Conservation (phyloP, 116 monocot species). For the Thalassia testudinum region DNA sequence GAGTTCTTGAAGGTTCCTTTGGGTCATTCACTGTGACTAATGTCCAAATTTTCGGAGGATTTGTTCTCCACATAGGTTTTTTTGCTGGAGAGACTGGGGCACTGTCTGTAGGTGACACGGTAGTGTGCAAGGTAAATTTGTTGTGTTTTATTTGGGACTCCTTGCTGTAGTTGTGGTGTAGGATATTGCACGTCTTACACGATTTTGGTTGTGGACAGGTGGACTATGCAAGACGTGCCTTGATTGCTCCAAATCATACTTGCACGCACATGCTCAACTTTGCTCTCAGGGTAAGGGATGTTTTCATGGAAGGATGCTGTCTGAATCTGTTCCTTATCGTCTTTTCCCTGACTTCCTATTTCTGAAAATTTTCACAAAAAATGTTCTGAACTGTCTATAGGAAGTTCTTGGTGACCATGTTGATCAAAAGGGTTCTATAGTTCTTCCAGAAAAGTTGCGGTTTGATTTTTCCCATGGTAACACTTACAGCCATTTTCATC, state of each 20-base stretch:
- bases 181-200: no score
- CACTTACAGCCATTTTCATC: neutral
- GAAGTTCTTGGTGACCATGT: constrained; percentile 96
- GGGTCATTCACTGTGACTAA: constrained; percentile 69
- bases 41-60: constrained; percentile 90
- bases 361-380: neutral
- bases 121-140: constrained; percentile 65
- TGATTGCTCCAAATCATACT: constrained; percentile 97
- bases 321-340: neutral
- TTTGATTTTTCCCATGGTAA: constrained; percentile 99
- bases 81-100: constrained; percentile 16
- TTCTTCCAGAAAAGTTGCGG: constrained; percentile 91
- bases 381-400: constrained; percentile 30
- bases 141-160: no score
- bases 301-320: neutral
- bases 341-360: constrained; percentile 1
- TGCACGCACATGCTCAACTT: constrained; percentile 98
- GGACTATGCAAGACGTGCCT: constrained; percentile 66
- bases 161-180: no score
- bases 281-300: constrained; percentile 74
- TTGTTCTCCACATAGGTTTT: constrained; percentile 75
- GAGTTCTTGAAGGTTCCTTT: constrained; percentile 69
- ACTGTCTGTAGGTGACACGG: constrained; percentile 56
- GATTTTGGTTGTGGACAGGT: no score
- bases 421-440: constrained; percentile 98